Evolutionary conservation across 192 early-diverging fungal species (phyloP).

Genomic region (Diversispora epigaea): DNA sequence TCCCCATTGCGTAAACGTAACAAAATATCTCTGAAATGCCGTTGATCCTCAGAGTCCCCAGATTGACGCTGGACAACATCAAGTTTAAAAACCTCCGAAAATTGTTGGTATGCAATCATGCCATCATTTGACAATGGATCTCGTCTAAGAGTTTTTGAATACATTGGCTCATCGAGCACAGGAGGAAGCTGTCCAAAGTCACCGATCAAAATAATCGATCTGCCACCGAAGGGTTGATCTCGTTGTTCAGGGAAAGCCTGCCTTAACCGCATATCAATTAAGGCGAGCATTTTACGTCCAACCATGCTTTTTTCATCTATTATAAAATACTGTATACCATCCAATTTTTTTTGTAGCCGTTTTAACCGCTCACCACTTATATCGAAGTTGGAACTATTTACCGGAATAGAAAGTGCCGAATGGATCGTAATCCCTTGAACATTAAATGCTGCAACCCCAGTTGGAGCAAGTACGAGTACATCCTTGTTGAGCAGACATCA

Average conservation of each 20-base stretch:
- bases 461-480: neutral
- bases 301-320: constrained; percentile 1
- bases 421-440: neutral
- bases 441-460: neutral
- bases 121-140: neutral
- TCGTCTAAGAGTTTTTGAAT: neutral
- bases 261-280: too few relatives aligned
- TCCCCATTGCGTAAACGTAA: neutral
- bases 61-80: too few relatives aligned
- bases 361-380: constrained; percentile 3
- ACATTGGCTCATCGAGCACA: too few relatives aligned
- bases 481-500: neutral
- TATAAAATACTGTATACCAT: neutral
- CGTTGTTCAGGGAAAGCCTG: neutral
- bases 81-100: neutral
- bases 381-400: neutral
- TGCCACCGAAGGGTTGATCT: neutral
- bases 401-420: neutral
- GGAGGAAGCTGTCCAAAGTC: too few relatives aligned
- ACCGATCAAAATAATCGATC: neutral
- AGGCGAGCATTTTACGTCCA: too few relatives aligned
- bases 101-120: neutral
- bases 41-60: constrained; percentile 1
- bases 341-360: neutral
- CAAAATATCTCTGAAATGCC: neutral